A percentile compares a stretch with the other conserved stretches of the same genome.
phyloP scores from a whole-genome alignment of 1,284 basidiomycete species.

The Pholiota adiposa region DNA sequence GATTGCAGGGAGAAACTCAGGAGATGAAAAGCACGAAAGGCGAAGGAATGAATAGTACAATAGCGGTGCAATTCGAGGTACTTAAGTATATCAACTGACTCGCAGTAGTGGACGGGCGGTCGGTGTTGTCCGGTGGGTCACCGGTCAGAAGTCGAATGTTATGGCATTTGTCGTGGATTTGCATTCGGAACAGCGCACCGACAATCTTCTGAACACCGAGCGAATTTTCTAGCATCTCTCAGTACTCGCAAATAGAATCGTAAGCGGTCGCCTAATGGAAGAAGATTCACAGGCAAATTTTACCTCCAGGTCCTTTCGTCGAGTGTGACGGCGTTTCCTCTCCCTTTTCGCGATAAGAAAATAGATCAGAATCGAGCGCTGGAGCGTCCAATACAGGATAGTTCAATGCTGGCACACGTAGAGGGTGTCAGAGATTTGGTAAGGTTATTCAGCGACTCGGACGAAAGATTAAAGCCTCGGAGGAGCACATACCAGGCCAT shows the following conservation, averaged over 20 bases:
- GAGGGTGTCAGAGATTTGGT: neutral
- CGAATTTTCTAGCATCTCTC: neutral
- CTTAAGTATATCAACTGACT: constrained; percentile 1
- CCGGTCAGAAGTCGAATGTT: constrained; percentile 4
- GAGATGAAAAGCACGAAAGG: too few relatives aligned
- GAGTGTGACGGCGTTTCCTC: too few relatives aligned
- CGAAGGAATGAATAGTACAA: neutral
- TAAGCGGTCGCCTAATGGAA: neutral
- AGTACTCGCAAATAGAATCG: neutral
- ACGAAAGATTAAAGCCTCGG: constrained; percentile 7
- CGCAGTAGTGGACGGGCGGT: neutral
- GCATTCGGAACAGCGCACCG: constrained; percentile 8
- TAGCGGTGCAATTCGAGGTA: neutral
- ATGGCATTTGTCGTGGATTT: constrained; percentile 6
- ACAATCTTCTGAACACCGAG: constrained; percentile 8
- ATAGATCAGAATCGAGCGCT: neutral
- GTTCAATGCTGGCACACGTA: neutral
- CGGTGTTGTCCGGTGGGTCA: constrained; percentile 1
- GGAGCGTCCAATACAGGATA: neutral
- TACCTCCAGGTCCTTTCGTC: neutral
- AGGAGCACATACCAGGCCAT: neutral
- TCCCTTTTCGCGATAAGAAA: neutral
- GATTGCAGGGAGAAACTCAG: neutral
- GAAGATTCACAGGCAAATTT: neutral
- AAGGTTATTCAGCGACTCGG: constrained; percentile 3